A percentile compares a stretch with the other conserved stretches of the same genome.
Conservation (phyloP, 2,329 filamentous ascomycete species). For the Hymenoscyphus scutula region DNA sequence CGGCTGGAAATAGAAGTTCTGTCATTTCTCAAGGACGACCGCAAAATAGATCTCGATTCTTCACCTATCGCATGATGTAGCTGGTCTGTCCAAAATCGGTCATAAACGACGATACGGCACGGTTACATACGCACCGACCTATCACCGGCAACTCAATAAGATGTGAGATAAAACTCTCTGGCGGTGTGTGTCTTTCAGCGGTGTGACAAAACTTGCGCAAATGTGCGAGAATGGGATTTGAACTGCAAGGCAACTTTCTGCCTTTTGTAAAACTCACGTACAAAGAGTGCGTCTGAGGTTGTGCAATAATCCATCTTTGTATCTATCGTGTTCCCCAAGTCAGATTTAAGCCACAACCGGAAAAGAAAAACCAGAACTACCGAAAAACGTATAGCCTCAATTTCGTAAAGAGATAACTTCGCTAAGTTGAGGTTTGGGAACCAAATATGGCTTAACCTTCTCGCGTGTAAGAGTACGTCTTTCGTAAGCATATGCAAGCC, state of each 20-base stretch:
- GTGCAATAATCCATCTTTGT: too few species aligned
- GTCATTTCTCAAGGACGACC: not conserved
- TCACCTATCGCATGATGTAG: not conserved
- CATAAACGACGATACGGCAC: constrained; percentile 3
- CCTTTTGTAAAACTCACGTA: not conserved
- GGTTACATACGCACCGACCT: not conserved
- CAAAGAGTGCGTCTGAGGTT: not conserved
- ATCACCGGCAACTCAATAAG: not conserved
- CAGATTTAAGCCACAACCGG: too few species aligned
- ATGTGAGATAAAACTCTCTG: not conserved
- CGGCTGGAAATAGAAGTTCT: not conserved
- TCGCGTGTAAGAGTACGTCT: constrained; percentile 42
- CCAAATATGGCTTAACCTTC: constrained; percentile 45
- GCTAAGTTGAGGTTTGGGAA: constrained; percentile 7
- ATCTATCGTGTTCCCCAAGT: too few species aligned
- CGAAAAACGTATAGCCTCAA: not conserved
- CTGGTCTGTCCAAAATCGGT: not conserved
- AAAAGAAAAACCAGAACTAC: not conserved
- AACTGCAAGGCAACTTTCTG: not conserved
- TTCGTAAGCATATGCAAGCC: constrained; percentile 68
- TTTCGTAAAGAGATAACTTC: not conserved
- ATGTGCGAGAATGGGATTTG: not conserved
- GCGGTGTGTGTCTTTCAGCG: not conserved
- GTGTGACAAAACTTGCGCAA: not conserved
- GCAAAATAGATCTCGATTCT: not conserved